Evolutionary conservation across 192 early-diverging fungal species (phyloP).

Genomic region (Chytriomyces sp.): DNA sequence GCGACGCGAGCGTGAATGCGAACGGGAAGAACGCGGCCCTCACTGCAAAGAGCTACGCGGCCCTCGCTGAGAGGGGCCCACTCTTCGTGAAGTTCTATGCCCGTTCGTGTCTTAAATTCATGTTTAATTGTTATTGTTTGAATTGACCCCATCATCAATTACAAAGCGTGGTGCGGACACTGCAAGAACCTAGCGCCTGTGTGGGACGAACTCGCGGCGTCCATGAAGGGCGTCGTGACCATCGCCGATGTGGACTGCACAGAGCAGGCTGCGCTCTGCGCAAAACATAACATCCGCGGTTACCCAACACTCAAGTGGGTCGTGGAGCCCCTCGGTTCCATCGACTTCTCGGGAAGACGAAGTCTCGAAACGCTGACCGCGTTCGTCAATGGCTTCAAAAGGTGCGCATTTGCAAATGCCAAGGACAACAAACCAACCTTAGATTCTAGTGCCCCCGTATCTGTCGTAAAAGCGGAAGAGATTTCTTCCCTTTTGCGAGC

Average conservation of each 20-base stretch:
- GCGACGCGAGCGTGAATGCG: too few species aligned
- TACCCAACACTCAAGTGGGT: constrained; percentile 77
- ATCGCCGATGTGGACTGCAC: constrained; percentile 78
- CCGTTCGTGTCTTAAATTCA: background rate
- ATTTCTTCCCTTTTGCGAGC: background rate
- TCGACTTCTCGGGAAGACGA: constrained; percentile 48
- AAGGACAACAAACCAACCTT: background rate
- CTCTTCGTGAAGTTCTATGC: background rate
- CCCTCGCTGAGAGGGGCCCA: background rate
- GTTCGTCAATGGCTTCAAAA: constrained; percentile 40
- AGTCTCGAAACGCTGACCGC: constrained; percentile 49
- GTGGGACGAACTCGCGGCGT: constrained; percentile 67
- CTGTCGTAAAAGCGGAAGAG: constrained; percentile 3
- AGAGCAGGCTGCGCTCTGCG: constrained; percentile 36
- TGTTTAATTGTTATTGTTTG: background rate
- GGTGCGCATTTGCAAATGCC: background rate
- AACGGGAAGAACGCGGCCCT: background rate
- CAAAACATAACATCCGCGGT: constrained; percentile 66
- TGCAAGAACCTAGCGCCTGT: constrained; percentile 51
- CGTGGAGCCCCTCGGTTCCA: constrained; percentile 29
- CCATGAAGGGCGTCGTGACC: constrained; percentile 61
- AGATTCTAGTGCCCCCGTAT: constrained; percentile 3
- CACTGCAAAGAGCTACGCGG: background rate
- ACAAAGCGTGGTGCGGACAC: constrained; percentile 26
- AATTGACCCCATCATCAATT: background rate